Conservation (phyloP, 208 protist genomes). For the Leishmania mexicana region DNA sequence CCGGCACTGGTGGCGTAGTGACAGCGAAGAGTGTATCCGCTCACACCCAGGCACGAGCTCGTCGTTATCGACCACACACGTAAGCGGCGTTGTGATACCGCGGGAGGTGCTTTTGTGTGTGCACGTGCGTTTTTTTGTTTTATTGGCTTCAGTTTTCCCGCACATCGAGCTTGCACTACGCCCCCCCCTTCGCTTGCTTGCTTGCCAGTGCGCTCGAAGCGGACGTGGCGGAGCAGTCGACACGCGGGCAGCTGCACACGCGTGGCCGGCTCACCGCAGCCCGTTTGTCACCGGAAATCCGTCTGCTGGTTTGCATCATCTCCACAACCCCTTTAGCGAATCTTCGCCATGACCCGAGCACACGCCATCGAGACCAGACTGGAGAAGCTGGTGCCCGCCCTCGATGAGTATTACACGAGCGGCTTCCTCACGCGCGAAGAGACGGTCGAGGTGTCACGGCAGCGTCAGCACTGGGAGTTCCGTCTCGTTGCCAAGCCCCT, state of each 20-base stretch:
- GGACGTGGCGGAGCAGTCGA: background rate
- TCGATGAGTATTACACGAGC: conserved; percentile 88
- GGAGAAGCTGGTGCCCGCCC: conserved; percentile 80
- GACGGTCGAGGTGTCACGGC: conserved; percentile 64
- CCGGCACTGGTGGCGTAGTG: background rate
- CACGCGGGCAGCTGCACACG: background rate
- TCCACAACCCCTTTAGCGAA: background rate
- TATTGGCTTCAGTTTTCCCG: background rate
- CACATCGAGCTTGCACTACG: background rate
- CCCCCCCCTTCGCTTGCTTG: background rate
- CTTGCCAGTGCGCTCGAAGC: background rate
- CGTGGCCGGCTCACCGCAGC: background rate
- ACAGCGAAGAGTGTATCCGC: conserved; percentile 1
- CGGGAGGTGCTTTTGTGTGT: background rate
- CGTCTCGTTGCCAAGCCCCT: conserved; percentile 86
- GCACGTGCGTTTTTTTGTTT: background rate
- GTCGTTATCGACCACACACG: background rate
- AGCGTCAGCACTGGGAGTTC: conserved; percentile 87
- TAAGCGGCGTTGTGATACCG: background rate
- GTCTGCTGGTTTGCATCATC: background rate
- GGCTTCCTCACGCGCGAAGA: conserved; percentile 80
- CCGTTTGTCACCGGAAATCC: background rate
- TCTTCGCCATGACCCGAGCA: conserved; percentile 66
- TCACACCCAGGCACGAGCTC: background rate
- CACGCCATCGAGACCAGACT: conserved; percentile 88